Conservation (phyloP, 2,329 filamentous ascomycete species). For the Colletotrichum euphorbiae region DNA sequence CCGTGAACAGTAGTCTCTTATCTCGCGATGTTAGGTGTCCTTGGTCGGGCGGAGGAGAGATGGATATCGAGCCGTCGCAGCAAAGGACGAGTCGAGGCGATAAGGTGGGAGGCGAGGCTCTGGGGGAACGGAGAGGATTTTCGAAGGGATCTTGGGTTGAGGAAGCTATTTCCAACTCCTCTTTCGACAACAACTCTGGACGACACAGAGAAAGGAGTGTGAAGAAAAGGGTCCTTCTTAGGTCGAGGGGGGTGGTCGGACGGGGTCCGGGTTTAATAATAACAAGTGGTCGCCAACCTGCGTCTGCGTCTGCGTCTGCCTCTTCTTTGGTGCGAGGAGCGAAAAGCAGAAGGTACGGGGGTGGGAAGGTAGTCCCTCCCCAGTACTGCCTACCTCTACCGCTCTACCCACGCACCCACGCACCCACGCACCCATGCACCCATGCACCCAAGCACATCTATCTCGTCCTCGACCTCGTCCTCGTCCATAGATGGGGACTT, state of each 20-base stretch:
- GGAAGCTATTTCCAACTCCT: constrained; percentile 41
- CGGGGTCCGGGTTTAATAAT: constrained; percentile 43
- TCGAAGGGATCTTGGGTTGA: constrained; percentile 28
- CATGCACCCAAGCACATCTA: constrained; percentile 7
- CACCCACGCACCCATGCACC: constrained; percentile 23
- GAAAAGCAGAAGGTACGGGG: neutral
- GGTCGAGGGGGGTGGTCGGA: constrained; percentile 42
- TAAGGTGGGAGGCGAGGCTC: constrained; percentile 10
- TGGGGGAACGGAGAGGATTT: neutral
- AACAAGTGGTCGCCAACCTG: constrained; percentile 40
- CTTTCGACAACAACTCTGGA: constrained; percentile 32
- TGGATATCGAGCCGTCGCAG: constrained; percentile 17
- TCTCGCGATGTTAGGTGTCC: constrained; percentile 2
- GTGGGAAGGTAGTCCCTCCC: constrained; percentile 14
- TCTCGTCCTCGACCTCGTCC: neutral
- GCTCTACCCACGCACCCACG: constrained; percentile 24
- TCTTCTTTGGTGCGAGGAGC: neutral
- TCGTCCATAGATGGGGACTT: neutral
- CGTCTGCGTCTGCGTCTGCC: constrained; percentile 2
- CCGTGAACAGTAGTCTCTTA: constrained; percentile 26
- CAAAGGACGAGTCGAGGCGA: constrained; percentile 19
- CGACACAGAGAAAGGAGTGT: constrained; percentile 40
- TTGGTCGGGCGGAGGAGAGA: neutral
- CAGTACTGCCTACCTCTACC: constrained; percentile 20
- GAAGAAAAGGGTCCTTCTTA: constrained; percentile 39